A percentile compares a stretch with the other conserved stretches of the same genome.
Evolutionary conservation across 2,329 filamentous ascomycete species (phyloP).

Genomic region (Xylaria sp.): DNA sequence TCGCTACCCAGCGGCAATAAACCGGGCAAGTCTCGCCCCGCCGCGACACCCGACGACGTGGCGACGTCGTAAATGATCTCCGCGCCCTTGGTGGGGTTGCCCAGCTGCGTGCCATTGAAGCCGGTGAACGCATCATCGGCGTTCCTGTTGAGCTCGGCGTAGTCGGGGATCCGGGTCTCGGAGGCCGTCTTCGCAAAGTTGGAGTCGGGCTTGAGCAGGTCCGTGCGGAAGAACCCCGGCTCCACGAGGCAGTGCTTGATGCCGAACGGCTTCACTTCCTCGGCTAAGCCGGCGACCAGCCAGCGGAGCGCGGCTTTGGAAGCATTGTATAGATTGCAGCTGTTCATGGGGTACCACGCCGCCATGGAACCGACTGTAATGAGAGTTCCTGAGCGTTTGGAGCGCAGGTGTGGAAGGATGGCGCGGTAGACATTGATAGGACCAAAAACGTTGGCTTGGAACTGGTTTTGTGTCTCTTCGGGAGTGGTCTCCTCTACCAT

Average conservation of each 20-base stretch:
- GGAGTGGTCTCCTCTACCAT: conserved; percentile 53
- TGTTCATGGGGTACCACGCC: conserved; percentile 43
- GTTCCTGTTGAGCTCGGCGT: conserved; percentile 30
- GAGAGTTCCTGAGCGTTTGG: conserved; percentile 47
- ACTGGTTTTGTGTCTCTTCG: conserved; percentile 42
- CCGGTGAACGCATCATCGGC: conserved; percentile 22
- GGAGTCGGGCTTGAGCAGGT: conserved; percentile 41
- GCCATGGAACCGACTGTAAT: conserved; percentile 51
- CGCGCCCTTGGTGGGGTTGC: conserved; percentile 47
- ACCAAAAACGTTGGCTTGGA: conserved; percentile 53
- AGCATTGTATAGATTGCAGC: conserved; percentile 49
- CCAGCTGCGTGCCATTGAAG: conserved; percentile 41
- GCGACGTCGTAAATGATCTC: conserved; percentile 48
- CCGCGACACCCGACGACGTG: conserved; percentile 41
- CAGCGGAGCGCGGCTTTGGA: conserved; percentile 51
- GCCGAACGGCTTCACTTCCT: conserved; percentile 48
- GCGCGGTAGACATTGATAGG: conserved; percentile 51
- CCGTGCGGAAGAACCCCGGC: conserved; percentile 51
- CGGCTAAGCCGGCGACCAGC: conserved; percentile 38
- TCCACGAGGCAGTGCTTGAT: conserved; percentile 51
- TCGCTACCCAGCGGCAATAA: conserved; percentile 47
- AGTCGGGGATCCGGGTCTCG: conserved; percentile 29
- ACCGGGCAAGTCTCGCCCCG: conserved; percentile 40
- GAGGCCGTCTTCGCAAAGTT: conserved; percentile 26
- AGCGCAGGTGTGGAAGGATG: conserved; percentile 51